phyloP scores from a whole-genome alignment of 1,284 basidiomycete species.

The Meripilus lineatus region DNA sequence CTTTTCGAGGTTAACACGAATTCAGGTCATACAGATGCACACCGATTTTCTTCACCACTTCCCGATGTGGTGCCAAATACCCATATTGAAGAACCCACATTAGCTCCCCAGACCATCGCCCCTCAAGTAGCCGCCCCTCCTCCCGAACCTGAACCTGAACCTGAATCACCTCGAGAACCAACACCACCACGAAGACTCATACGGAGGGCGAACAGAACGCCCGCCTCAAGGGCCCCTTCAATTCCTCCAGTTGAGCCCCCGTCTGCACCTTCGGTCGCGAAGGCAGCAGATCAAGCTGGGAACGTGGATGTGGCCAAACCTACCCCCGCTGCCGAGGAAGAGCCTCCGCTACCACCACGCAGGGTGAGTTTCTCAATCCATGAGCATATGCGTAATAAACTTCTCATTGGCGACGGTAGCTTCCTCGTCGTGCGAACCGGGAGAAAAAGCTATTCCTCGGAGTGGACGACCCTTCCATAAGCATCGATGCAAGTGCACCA shows the following conservation, averaged over 20 bases:
- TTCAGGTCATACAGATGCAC: conserved; percentile 6
- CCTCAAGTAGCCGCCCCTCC: conserved; percentile 2
- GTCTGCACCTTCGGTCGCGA: too few species aligned
- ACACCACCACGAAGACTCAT: too few species aligned
- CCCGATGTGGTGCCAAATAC: conserved; percentile 31
- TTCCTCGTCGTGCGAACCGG: conserved; percentile 8
- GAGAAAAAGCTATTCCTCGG: conserved; percentile 4
- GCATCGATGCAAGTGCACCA: too few species aligned
- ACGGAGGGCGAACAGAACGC: too few species aligned
- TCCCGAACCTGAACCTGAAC: background rate
- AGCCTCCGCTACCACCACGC: background rate
- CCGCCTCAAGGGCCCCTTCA: too few species aligned
- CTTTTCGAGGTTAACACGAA: background rate
- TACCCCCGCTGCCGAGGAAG: too few species aligned
- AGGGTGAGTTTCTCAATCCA: background rate
- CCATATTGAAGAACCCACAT: conserved; percentile 25
- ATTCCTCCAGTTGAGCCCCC: too few species aligned
- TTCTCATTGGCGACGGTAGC: background rate
- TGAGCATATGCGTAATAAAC: too few species aligned
- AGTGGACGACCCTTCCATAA: conserved; percentile 5
- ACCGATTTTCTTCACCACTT: conserved; percentile 14
- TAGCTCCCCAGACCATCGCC: conserved; percentile 12
- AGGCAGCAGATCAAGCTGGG: too few species aligned
- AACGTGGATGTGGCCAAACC: too few species aligned
- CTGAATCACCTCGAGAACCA: conserved; percentile 4